Base-by-base conservation (phyloP, 2,329 filamentous ascomycete species). In the Phaeomoniella chlamydospora region DNA sequence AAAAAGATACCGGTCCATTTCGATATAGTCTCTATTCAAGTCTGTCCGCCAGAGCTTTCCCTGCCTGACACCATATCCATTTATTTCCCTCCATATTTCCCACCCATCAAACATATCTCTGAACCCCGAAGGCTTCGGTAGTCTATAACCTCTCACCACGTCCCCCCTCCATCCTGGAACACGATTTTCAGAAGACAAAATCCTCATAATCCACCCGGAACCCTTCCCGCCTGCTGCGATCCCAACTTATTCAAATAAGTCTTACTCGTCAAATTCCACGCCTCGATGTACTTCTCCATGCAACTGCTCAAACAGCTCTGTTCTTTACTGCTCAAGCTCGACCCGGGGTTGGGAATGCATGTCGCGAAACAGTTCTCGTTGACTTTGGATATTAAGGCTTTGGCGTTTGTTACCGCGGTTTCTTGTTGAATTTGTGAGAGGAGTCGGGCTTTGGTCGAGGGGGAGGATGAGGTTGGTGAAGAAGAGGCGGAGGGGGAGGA, bases 201-300 rank as follows among this genome's bases (percentile, higher is more conserved):
- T 5, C 12, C 31, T 13, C 15, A 14, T 26, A 34, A 44, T 14
- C 15, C 31, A 12, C 26, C 45, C 37, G 16, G 43, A 41, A 38
- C 54, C 51, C 49, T 49, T 39, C 49, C 61, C 61, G 76, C 74
- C 44, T 68, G 64, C 55, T 77, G 72, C 58, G 74, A 57, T 47
- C 71, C 42, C 29, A 61, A 43, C 12, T 58, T 68, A 43, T 59
- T 58, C 50, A 84, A 72, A 55, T 84, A 85, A 29, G 76, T 67
- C 33, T 67, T 58, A 62, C 77, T 80, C 50, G 83, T 76, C 43
- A 70, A 63, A 61, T 86, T 86, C 82, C 82, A 88, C 9, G 80
- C 71, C 18, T 68, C 62, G 67, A 87, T 83, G 67, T 87, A 88
- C 59, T 87, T 87, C 50, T 87, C 80, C 74, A 86, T 82, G 65